These are phyloP conservation scores for Yamadazyma taylorii DNA, from an alignment of 1,139 yeast species.

Conservation along the genomic window DNA sequence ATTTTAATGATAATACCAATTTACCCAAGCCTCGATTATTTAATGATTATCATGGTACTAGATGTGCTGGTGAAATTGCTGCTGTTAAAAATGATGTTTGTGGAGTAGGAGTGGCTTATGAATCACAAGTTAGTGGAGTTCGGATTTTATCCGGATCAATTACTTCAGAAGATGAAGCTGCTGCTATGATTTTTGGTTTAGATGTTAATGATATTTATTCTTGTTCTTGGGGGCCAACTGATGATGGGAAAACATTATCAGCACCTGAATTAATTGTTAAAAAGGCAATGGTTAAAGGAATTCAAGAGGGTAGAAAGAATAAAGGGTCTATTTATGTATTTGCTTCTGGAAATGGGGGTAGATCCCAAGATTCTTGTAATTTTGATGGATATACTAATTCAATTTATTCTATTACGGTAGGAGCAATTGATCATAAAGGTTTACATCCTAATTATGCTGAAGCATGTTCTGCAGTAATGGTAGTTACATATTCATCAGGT, in stretches of 20 bases:
- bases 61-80: conserved; percentile 98
- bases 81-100: conserved; percentile 85
- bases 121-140: conserved; percentile 84
- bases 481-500: conserved; percentile 93
- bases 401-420: conserved; percentile 91
- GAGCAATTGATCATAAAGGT: conserved; percentile 87
- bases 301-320: conserved; percentile 77
- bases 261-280: conserved; percentile 79
- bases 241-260: conserved; percentile 83
- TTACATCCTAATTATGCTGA: conserved; percentile 88
- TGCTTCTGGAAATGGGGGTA: conserved; percentile 96
- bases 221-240: conserved; percentile 99
- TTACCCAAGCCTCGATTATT: conserved; percentile 75
- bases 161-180: conserved; percentile 87
- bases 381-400: conserved; percentile 98
- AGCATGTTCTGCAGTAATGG: conserved; percentile 92
- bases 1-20: conserved; percentile 74
- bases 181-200: conserved; percentile 76
- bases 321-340: conserved; percentile 91
- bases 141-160: conserved; percentile 82
- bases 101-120: conserved; percentile 93
- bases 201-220: conserved; percentile 89
- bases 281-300: conserved; percentile 80
- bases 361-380: conserved; percentile 83
- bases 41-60: conserved; percentile 95